These are phyloP conservation scores for Xerocomellus amylosporus DNA, from an alignment of 768 basidiomycete species.

Conservation along the genomic window DNA sequence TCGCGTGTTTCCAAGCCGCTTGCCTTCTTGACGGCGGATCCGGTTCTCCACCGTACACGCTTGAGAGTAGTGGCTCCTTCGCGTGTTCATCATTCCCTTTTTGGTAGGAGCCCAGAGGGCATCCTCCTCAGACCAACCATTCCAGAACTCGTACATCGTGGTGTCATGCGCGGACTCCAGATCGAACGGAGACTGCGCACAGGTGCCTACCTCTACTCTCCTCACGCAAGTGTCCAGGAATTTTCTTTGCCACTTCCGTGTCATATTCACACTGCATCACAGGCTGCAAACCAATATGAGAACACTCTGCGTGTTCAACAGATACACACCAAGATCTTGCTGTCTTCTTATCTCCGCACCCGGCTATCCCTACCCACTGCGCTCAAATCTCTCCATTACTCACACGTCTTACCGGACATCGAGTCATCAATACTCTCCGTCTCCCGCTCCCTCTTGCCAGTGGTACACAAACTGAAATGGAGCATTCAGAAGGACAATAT, in stretches of 20 bases:
- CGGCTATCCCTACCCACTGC: conserved; percentile 38
- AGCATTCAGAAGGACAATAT: conserved; percentile 61
- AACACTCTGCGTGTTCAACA: conserved; percentile 52
- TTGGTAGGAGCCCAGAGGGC: conserved; percentile 55
- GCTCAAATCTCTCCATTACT: conserved; percentile 46
- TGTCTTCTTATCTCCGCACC: conserved; percentile 54
- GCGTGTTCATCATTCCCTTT: conserved; percentile 62
- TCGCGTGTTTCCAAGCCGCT: conserved; percentile 48
- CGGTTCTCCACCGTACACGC: conserved; percentile 60
- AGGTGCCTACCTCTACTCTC: conserved; percentile 64
- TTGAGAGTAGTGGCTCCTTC: conserved; percentile 63
- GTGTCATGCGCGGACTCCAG: conserved; percentile 65
- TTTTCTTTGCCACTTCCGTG: background rate
- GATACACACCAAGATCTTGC: conserved; percentile 47
- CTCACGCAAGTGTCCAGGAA: conserved; percentile 40
- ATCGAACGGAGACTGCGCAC: conserved; percentile 65
- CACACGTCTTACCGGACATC: conserved; percentile 59
- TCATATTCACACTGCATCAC: conserved; percentile 11
- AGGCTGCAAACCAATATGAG: conserved; percentile 72
- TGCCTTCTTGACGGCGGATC: conserved; percentile 54
- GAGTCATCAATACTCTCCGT: conserved; percentile 56
- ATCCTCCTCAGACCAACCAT: conserved; percentile 60
- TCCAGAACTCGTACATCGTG: conserved; percentile 63
- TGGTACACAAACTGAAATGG: conserved; percentile 70
- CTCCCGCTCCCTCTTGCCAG: conserved; percentile 60